Base-by-base conservation (phyloP, 2,329 filamentous ascomycete genomes). In the Periconia macrospinosa region DNA sequence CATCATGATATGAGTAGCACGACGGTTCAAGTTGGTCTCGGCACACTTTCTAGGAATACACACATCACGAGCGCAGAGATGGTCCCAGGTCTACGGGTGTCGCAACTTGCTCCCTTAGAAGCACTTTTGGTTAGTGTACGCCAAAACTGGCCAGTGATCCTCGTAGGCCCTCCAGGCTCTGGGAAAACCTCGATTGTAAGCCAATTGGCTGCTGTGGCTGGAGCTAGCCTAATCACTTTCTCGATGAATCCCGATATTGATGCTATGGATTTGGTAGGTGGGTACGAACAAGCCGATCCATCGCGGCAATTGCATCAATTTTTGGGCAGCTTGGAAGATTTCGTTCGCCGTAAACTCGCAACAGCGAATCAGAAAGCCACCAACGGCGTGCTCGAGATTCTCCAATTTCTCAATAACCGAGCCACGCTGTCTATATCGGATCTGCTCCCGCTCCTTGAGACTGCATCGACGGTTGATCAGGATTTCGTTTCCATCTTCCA, bases 211-310 rank as follows among this genome's bases (percentile, higher is more conserved):
- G 87, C 89, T 13, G 76, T 89, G 20, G 85, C 85, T 41, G 94
- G 94, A 20, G 88, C 88, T 51, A 81, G 86, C 1, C 78, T 97
- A 3, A 83, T 92, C 30, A 89, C 91, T 15, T 90, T 97, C 64
- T 87, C 92, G 0, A 86, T 99, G 76, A 99, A 96, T 69, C 88
- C 92, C 7, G 95, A 99, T 65, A 90, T 96, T 43, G 94, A 99
- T 72, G 92, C 93, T 1, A 96, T 96, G 86, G 94, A 99, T 74
- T 84, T 99, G 52, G 91, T 99, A 52, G 94, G 94, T 66, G 94
- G 94, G 0, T 99, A 96, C 68, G 94, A 99, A 72, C 94, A 99
- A 74, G 87, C 91, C 17, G 94, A 99, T 69, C 86, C 90, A 19
- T 81, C 89, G 48, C 83, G 93, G 51, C 85, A 89, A 56, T 79